Evolutionary conservation across 2,329 filamentous ascomycete genomes (phyloP), one percentile per base, ranked within the genome.

Genomic region (Sclerotinia glacialis): DNA sequence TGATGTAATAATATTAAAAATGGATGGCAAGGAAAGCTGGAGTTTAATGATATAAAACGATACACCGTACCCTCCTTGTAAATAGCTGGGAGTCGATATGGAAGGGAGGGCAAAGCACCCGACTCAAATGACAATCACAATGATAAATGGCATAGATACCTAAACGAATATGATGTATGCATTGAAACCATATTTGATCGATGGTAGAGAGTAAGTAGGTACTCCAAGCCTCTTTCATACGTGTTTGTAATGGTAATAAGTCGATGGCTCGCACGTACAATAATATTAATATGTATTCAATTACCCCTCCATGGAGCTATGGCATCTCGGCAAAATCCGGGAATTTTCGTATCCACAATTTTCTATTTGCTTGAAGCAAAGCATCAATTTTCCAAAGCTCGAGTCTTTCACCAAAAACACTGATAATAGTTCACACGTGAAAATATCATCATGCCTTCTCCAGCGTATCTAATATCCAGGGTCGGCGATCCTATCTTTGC

Each of bases 401-500:
- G 42, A 54, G 26, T 23, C 12, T 61, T 44, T 53, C 34, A 37
- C 31, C n/a, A 28, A 18, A 31, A 14, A 44, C 23, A 28, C 40
- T 16, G 26, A 23, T 56, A 56, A 56, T 44, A 44, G 12, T 31
- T 21, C 11, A 31, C 37, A 58, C 40, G 37, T 58, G 23, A 44
- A 58, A 58, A 12, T 12, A 63, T n/a, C 56, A 63, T 66, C 28
- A 77, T 76, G 75, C 71, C 75, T 61, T 56, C 74, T 47, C 71
- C 76, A 65, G 66, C 70, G 3, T 69, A 76, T 66, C 67, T 76
- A 42, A 75, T 76, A 34, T 76, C 74, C 55, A 84, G 82, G 74
- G 70, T 81, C 68, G 79, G 78, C 7, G 84, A 86, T 72, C 84
- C 84, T 42, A 65, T 86, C 67, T 86, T 86, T 71, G 83, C 83